Base-by-base conservation (phyloP, 1,284 basidiomycete genomes). In the Irpex sp. region DNA sequence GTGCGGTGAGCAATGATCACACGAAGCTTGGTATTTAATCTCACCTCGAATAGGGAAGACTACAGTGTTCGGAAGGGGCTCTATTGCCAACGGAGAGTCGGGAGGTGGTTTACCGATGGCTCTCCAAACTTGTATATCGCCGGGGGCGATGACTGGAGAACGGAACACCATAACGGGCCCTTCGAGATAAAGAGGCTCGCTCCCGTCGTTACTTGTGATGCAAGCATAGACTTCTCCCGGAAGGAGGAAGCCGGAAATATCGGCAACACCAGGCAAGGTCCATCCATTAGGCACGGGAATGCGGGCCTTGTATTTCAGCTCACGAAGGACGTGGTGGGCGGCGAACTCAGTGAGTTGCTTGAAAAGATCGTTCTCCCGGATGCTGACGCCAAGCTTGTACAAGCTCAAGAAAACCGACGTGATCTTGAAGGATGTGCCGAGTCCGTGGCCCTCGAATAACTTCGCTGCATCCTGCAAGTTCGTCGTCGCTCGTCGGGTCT, bases 251-350 rank as follows among this genome's bases (percentile, higher is more conserved):
- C 87, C 80, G 58, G 85, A 80, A 2, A 64, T 89, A 67, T 91
- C 90, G 3, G 87, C 86, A 47, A 91, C 80, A 4, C 91, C 90
- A 23, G 91, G 87, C 2, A 92, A 77, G 21, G 83, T 78, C 64
- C 82, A 83, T 57, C 83, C 84, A 2, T 83, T 72, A 0, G 84
- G 83, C n/a, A 93, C 80, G 1, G 79, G 82, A 45, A 93, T 88
- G 12, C 88, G 78, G 0, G 89, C 89, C 37, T 78, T 75, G 64
- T 88, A 82, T 66, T 91, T 91, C 66, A 92, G 81, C 42, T 83
- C 82, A 14, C 69, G 63, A 8, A 70, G 64, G 33, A 65, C 58
- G 23, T 70, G 64, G 49, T 64, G 64, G 28, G 69, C 65, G 0
- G 65, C 60, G 48, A 67, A 65, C 23, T 74, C 65, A 33, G 79